Evolutionary conservation across 1,139 yeast species (phyloP).

Genomic region (Candida labiduridarum): DNA sequence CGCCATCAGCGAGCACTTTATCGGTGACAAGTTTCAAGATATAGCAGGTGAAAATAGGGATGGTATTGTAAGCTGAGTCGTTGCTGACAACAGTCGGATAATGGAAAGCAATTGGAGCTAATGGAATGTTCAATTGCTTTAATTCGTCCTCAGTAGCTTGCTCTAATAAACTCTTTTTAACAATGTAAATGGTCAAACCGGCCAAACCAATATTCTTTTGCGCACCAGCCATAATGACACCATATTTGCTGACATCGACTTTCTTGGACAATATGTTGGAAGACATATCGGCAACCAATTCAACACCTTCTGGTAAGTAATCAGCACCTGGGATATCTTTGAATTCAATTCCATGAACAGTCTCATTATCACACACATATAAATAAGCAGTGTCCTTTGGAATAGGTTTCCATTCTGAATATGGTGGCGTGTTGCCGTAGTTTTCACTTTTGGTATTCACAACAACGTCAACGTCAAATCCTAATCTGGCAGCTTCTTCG

Average conservation of each 20-base stretch:
- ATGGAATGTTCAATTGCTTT: constrained; percentile 60
- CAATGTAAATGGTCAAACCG: constrained; percentile 88
- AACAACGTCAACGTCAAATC: constrained; percentile 72
- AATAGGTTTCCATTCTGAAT: constrained; percentile 60
- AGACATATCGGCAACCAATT: constrained; percentile 91
- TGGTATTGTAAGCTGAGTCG: constrained; percentile 92
- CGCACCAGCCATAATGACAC: constrained; percentile 91
- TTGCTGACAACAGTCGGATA: constrained; percentile 84
- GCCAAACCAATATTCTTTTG: constrained; percentile 97
- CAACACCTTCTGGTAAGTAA: constrained; percentile 66
- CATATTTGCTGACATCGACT: constrained; percentile 81
- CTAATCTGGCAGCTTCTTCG: constrained; percentile 85
- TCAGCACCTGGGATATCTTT: constrained; percentile 49
- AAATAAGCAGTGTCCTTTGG: constrained; percentile 71
- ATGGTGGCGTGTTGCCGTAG: constrained; percentile 69
- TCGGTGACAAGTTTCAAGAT: constrained; percentile 78
- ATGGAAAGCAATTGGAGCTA: constrained; percentile 86
- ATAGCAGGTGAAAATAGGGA: constrained; percentile 90
- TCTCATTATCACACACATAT: constrained; percentile 93
- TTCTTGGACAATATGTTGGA: constrained; percentile 85
- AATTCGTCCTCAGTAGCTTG: constrained; percentile 68
- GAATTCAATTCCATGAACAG: constrained; percentile 93
- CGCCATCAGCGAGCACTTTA: constrained; percentile 63
- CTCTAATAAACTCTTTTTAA: constrained; percentile 75
- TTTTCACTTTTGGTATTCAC: constrained; percentile 67